Evolutionary conservation across 2,329 filamentous ascomycete species (phyloP), one percentile per base, ranked within the genome.

Genomic region (Talaromyces funiculosus): DNA sequence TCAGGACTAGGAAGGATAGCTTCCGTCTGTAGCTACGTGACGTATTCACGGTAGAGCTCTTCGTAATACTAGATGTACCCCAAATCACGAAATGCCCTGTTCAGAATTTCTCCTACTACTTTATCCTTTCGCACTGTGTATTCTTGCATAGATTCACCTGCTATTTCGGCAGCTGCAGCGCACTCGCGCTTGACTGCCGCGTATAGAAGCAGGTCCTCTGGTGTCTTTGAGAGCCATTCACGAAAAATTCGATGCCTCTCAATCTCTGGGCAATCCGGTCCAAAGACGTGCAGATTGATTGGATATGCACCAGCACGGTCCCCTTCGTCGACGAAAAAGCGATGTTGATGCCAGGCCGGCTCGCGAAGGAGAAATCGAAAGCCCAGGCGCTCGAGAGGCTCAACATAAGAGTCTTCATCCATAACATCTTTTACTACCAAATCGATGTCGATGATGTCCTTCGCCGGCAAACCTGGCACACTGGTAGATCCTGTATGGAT

Each of bases 391-490:
- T 81, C 78, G 3, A 83, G 77, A 3, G 68, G 67, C 2, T 72
- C 65, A 7, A 76, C 77, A 62, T 82, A 83, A 1, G 68, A 67
- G 1, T 63, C 67, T 64, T 83, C 80, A 40, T 77, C 72, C 10
- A 64, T 64, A 24, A 74, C 61, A 53, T 81, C 71, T 3, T 65
- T 53, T 7, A 84, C 72, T 3, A 77, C 71, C 8, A 84, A 68
- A 64, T 84, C 82, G 29, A 84, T 73, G 66, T 84, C 82, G 51
- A 84, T 80, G 51, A 83, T 69, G 31, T 74, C 72, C 69, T 84
- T 84, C 49, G 82, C 81, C 0, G 78, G 72, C 3, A 84, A 74
- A 7, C 69, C 71, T 0, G 79, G 78, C 6, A 84, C 72, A 55
- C 78, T 79, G 29, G 82, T 84, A 12, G 80, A 82, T 26, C 82